Evolutionary conservation across 2,329 filamentous ascomycete species (phyloP).

Genomic region (Claviceps sp.): DNA sequence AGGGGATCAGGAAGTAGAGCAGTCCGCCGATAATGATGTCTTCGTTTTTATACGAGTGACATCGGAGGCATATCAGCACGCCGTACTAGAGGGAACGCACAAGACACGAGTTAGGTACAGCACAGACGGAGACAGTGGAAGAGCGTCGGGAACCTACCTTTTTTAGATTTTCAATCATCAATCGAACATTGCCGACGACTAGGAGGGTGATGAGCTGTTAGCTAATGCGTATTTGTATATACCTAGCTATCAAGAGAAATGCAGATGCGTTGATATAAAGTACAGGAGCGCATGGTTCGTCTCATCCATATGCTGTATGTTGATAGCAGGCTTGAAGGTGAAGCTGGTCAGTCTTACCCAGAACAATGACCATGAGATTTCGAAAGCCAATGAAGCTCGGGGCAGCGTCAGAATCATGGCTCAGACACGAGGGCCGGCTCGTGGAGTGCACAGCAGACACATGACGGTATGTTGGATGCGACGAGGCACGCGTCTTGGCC

Average conservation of each 20-base stretch:
- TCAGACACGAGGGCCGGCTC: conserved; percentile 64
- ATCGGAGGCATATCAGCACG: conserved; percentile 80
- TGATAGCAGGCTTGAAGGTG: no score
- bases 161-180: conserved; percentile 94
- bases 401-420: conserved; percentile 59
- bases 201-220: background rate
- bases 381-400: conserved; percentile 89
- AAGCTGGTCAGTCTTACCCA: conserved; percentile 42
- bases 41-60: conserved; percentile 72
- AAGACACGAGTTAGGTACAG: background rate
- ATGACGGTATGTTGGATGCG: conserved; percentile 68
- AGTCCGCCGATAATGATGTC: conserved; percentile 64
- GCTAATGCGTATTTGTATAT: no score
- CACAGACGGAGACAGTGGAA: background rate
- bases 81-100: conserved; percentile 54
- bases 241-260: no score
- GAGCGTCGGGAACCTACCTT: conserved; percentile 43
- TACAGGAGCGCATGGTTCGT: no score
- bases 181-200: conserved; percentile 85
- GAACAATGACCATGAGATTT: conserved; percentile 89
- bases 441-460: conserved; percentile 72
- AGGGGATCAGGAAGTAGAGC: conserved; percentile 78
- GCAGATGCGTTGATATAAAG: no score
- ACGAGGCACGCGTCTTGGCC: conserved; percentile 10
- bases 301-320: no score